Percentiles rank a stretch among this genome's conserved stretches.
Evolutionary conservation across 2,329 filamentous ascomycete genomes (phyloP).

Genomic region (Trichoderma breve): DNA sequence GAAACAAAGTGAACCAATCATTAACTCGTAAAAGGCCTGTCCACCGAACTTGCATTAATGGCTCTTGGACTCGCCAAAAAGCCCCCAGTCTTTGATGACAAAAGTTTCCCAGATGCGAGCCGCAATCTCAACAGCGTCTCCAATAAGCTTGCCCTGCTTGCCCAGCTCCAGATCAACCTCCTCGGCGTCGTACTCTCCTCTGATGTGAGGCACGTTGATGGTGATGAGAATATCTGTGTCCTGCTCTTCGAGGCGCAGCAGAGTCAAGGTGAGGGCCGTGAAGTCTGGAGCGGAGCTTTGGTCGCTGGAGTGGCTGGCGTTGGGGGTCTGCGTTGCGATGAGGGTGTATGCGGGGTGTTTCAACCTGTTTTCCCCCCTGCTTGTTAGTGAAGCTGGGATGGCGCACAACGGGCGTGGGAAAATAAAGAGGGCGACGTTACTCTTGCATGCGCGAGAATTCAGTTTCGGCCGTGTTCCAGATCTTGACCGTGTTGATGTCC

Average conservation of each 20-base stretch:
- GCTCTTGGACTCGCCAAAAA: slow-evolving; percentile 54
- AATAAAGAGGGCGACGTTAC: slow-evolving; percentile 35
- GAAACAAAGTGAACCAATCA: background rate
- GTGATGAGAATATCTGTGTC: slow-evolving; percentile 80
- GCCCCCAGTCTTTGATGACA: slow-evolving; percentile 74
- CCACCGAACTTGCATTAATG: background rate
- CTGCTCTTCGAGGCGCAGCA: slow-evolving; percentile 73
- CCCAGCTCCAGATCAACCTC: slow-evolving; percentile 67
- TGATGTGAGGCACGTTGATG: slow-evolving; percentile 83
- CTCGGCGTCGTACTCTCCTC: slow-evolving; percentile 69
- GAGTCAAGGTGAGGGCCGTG: slow-evolving; percentile 72
- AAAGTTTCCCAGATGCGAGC: slow-evolving; percentile 69
- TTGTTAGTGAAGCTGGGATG: background rate
- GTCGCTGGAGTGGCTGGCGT: slow-evolving; percentile 34
- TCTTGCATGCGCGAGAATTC: slow-evolving; percentile 52
- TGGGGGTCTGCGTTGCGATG: slow-evolving; percentile 61
- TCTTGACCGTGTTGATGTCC: slow-evolving; percentile 61
- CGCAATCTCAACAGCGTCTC: slow-evolving; percentile 65
- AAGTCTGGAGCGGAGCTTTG: slow-evolving; percentile 53
- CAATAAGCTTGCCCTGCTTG: slow-evolving; percentile 65
- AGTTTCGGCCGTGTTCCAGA: slow-evolving; percentile 64
- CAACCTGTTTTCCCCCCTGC: slow-evolving; percentile 25
- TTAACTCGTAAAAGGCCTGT: background rate
- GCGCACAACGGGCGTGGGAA: background rate
- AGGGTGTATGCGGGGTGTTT: slow-evolving; percentile 65